Percentiles rank a stretch among this genome's conserved stretches.
Evolutionary conservation across 306 rosid genomes (phyloP).

Genomic region (Cicer cuneatum): DNA sequence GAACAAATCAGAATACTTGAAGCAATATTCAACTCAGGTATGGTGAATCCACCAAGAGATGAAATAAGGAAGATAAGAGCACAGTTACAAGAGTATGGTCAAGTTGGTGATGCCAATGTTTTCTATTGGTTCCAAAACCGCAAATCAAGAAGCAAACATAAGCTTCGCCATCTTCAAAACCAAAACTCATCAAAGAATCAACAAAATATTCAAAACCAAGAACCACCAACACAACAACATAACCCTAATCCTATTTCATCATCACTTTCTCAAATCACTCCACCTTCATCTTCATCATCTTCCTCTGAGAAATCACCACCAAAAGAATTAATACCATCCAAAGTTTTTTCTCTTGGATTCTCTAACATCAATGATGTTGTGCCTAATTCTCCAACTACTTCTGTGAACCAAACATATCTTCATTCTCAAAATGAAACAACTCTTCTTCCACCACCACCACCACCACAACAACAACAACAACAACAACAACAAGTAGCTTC

Average conservation of each 20-base stretch:
- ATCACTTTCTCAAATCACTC: conserved; percentile 27
- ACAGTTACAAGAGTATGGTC: conserved; percentile 90
- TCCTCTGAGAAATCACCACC: conserved; percentile 81
- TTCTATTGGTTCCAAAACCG: conserved; percentile 98
- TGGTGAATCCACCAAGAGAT: conserved; percentile 96
- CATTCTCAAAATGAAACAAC: conserved; percentile 47
- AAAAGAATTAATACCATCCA: conserved; percentile 44
- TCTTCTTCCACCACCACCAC: conserved; percentile 23
- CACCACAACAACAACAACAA: not conserved
- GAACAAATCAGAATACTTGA: conserved; percentile 92
- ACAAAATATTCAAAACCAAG: conserved; percentile 41
- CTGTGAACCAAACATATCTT: conserved; percentile 62
- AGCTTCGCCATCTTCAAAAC: conserved; percentile 83
- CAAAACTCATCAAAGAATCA: conserved; percentile 45
- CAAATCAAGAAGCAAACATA: conserved; percentile 96
- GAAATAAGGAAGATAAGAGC: conserved; percentile 91
- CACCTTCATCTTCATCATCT: conserved; percentile 54
- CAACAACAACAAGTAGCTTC: not conserved
- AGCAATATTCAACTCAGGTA: conserved; percentile 93
- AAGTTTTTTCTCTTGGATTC: conserved; percentile 57
- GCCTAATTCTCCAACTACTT: conserved; percentile 59
- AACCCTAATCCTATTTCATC: conserved; percentile 12
- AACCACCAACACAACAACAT: conserved; percentile 39
- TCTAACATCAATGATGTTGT: conserved; percentile 52
- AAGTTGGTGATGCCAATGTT: conserved; percentile 96